Conservation (phyloP, 768 basidiomycete genomes). For the Amanita rubescens region DNA sequence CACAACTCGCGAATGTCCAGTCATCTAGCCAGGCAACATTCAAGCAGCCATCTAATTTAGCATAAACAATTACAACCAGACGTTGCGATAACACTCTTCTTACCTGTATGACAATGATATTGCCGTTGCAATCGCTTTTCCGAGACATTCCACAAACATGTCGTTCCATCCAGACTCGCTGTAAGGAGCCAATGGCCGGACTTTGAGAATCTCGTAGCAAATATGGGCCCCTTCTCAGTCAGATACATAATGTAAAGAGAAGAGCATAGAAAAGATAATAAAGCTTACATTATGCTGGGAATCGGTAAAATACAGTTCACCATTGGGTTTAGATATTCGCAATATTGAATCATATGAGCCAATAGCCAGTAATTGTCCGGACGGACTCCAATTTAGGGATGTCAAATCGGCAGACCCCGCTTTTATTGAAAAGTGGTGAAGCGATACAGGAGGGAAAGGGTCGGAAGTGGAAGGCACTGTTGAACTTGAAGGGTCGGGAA, state of each 20-base stretch:
- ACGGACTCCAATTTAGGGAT: constrained; percentile 67
- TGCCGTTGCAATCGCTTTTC: constrained; percentile 55
- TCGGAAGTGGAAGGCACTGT: too few relatives aligned
- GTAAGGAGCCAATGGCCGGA: constrained; percentile 67
- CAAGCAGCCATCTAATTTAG: constrained; percentile 53
- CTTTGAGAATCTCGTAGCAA: constrained; percentile 69
- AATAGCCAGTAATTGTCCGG: constrained; percentile 67
- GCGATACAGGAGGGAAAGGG: constrained; percentile 30
- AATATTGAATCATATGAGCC: constrained; percentile 72
- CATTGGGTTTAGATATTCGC: constrained; percentile 55
- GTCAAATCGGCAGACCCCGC: constrained; percentile 57
- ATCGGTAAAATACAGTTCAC: constrained; percentile 54
- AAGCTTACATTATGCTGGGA: constrained; percentile 56
- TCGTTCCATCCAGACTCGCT: constrained; percentile 70
- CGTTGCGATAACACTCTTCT: constrained; percentile 9
- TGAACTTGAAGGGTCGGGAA: constrained; percentile 36
- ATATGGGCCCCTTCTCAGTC: constrained; percentile 67
- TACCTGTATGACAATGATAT: constrained; percentile 62
- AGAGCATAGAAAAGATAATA: neutral
- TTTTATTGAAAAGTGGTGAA: constrained; percentile 45
- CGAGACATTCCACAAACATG: constrained; percentile 72
- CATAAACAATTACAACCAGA: constrained; percentile 1
- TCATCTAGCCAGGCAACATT: constrained; percentile 78
- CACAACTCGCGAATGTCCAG: constrained; percentile 63
- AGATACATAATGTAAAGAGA: constrained; percentile 20